Percentiles rank a stretch among this genome's conserved stretches.
These are phyloP conservation scores for Vicia villosa DNA, from an alignment of 306 rosid species.

Conservation along the genomic window DNA sequence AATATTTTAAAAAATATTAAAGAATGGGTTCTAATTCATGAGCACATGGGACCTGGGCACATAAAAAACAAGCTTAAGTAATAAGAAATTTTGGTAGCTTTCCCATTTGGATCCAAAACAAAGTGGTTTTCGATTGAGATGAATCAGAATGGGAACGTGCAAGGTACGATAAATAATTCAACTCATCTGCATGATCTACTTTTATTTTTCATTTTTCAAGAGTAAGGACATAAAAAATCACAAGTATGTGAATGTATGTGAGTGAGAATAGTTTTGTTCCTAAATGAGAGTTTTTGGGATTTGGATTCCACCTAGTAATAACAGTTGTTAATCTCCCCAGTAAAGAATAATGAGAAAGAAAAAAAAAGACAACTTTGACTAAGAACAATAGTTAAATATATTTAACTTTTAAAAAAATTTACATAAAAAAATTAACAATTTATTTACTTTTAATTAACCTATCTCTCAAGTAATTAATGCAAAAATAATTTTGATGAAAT, in stretches of 20 bases:
- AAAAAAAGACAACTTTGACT: no score
- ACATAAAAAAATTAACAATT: no score
- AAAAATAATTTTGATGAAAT: no score
- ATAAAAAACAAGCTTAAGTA: neutral
- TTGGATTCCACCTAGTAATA: no score
- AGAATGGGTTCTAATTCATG: conserved; percentile 16
- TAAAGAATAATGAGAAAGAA: no score
- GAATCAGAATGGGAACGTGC: conserved; percentile 41
- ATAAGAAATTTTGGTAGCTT: conserved; percentile 6
- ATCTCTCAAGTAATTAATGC: no score
- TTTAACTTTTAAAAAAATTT: no score
- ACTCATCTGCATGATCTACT: neutral
- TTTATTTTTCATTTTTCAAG: neutral
- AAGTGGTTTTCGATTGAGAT: conserved; percentile 42
- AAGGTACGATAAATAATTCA: conserved; percentile 27
- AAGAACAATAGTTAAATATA: no score
- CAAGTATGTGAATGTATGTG: neutral
- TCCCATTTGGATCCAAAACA: conserved; percentile 28
- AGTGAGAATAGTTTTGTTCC: no score
- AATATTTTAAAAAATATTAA: neutral
- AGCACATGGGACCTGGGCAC: neutral
- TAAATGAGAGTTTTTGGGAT: no score
- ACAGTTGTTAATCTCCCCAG: no score
- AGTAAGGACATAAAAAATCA: neutral
- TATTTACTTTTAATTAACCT: no score